Base-by-base conservation (phyloP, 805 yeast genomes). In the Nematodospora valgi region DNA sequence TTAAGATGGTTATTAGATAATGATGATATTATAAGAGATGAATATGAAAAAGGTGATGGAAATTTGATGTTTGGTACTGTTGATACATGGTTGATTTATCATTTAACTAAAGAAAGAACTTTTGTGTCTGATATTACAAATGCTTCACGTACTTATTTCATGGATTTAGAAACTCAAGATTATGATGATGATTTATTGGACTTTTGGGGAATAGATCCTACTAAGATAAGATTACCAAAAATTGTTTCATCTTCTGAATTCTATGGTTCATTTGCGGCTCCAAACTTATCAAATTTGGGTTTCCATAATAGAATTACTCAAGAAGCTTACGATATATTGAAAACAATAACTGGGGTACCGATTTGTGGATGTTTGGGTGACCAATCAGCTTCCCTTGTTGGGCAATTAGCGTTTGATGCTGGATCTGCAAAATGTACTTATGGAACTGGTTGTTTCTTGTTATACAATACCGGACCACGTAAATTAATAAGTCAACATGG, bases 351-450 rank as follows among this genome's bases (percentile, higher is more conserved):
- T 34, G 80, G 74, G 29, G 68, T 81, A 18, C 95, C 96, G 23
- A 78, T 89, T 39, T 76, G 86, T 48, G 96, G 96, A 29, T 86
- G 95, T 62, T 69, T 89, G 20, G 97, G 97, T 40, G 98, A 89
- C 64, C 98, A 89, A 66, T 78, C 89, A 37, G 87, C 96, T 2
- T 93, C 97, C 2, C 62, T 91, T 41, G 95, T 88, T 32, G 98
- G 97, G 23, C 96, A 89, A 61, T 62, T 86, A 59, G 96, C 96
- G 1, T 77, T 87, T 50, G 71, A 76, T 44, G 72, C 77, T 28
- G 96, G 96, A 37, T 78, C 82, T 29, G 96, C 96, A 29, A 89
- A 89, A 62, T 87, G 95, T 70, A 89, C 98, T 8, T 89, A 88
- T 53, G 98, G 98, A 44, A 89, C 98, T 1, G 98, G 98, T 43